Evolutionary conservation across 1,284 basidiomycete species (phyloP), one percentile per base, ranked within the genome.

Genomic region (Heterobasidion parviporum): DNA sequence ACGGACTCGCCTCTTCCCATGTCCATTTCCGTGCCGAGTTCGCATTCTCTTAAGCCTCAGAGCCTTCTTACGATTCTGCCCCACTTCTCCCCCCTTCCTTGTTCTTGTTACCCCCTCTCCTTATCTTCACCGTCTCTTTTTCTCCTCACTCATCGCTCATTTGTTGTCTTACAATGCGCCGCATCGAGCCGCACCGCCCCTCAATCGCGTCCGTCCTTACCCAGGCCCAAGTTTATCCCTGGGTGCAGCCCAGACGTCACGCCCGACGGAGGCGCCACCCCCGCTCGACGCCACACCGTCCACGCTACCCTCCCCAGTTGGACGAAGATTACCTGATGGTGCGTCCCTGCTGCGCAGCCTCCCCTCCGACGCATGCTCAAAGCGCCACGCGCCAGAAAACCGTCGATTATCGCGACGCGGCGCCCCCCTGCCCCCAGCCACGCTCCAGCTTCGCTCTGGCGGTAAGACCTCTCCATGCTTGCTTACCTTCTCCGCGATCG

Each of bases 361-460:
- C 41, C 20, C 35, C 36, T 34, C 38, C 32, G 15, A 41, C 46
- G 18, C n/a, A 5, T 10, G n/a, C 53, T 53, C 7, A 53, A 43
- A 15, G 15, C 51, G 36, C 46, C 48, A 47, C 41, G 35, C 56
- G 41, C 56, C 36, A 56, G 55, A 54, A 60, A 52, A 61, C 60
- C 15, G 59, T 61, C 50, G 59, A 61, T 51, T 61, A 60, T 48
- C 59, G 59, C 15, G 57, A 52, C 53, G 38, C 47, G 2, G 43
- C 35, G 33, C 52, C 56, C 8, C 59, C 59, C 34, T 52, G 52
- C 36, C 50, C 56, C 9, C 54, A 56, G 3, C 50, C 55, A 36
- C 60, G 60, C 32, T 61, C 60, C n/a, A 61, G 60, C 55, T 60
- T 56, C 35, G 59, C 60, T 33, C 34, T 61, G 52, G 60, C n/a